Evolutionary conservation across 2,329 filamentous ascomycete species (phyloP).

Genomic region (Magnaporthiopsis rhizophila): DNA sequence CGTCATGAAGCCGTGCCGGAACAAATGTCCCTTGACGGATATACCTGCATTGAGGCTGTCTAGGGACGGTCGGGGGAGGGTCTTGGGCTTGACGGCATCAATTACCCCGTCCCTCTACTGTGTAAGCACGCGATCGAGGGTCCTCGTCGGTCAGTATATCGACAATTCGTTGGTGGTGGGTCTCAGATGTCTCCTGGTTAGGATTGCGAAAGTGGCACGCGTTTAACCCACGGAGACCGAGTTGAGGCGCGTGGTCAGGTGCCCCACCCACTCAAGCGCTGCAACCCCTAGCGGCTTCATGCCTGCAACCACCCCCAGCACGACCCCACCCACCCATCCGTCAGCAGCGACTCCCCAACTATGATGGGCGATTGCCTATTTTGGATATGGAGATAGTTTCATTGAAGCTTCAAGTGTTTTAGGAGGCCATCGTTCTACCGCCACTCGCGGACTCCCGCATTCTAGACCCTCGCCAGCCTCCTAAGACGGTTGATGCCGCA

Average conservation of each 20-base stretch:
- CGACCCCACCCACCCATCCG: neutral
- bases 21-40: conserved; percentile 22
- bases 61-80: neutral
- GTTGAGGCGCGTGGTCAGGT: conserved; percentile 8
- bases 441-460: too few relatives aligned
- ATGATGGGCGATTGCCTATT: neutral
- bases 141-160: neutral
- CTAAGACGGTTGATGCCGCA: too few relatives aligned
- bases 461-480: too few relatives aligned
- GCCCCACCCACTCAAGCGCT: conserved; percentile 5
- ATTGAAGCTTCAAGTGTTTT: too few relatives aligned
- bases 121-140: neutral
- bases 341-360: neutral
- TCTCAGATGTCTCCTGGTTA: neutral
- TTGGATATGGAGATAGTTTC: too few relatives aligned
- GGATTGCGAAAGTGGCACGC: neutral
- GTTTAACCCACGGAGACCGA: neutral
- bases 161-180: neutral
- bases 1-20: conserved; percentile 47
- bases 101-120: neutral
- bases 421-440: too few relatives aligned
- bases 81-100: neutral
- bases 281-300: neutral
- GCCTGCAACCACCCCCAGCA: neutral
- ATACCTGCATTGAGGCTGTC: conserved; percentile 16